These are phyloP conservation scores for Magnaporthiopsis rhizophila DNA, from an alignment of 2,329 filamentous ascomycete species.

Conservation along the genomic window DNA sequence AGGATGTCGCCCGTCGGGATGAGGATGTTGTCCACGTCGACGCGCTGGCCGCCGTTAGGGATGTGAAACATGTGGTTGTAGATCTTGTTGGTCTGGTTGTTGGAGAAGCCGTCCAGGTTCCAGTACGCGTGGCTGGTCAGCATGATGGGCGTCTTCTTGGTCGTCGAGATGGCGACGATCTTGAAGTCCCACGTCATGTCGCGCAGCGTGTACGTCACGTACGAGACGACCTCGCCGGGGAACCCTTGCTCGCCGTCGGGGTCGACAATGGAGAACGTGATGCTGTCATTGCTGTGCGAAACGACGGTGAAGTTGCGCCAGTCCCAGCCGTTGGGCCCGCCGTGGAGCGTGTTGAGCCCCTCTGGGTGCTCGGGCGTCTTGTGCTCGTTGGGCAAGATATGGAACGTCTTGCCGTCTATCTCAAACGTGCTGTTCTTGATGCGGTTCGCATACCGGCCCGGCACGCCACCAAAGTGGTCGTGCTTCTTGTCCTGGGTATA, in stretches of 20 bases:
- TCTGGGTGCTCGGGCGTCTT: conserved; percentile 39
- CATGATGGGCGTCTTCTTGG: conserved; percentile 77
- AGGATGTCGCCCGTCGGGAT: conserved; percentile 71
- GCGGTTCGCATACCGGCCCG: conserved; percentile 72
- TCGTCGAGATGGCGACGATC: conserved; percentile 63
- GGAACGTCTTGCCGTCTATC: conserved; percentile 54
- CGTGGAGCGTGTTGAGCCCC: conserved; percentile 59
- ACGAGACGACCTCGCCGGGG: conserved; percentile 66
- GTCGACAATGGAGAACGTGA: conserved; percentile 70
- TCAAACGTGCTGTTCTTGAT: conserved; percentile 70
- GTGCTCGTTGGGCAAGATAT: conserved; percentile 57
- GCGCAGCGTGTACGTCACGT: conserved; percentile 64
- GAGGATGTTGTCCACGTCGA: conserved; percentile 61
- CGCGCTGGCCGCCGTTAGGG: conserved; percentile 63
- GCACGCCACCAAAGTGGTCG: conserved; percentile 64
- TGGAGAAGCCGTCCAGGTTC: conserved; percentile 75
- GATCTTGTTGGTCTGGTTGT: conserved; percentile 56
- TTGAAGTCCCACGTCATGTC: conserved; percentile 63
- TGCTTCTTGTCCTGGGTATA: conserved; percentile 58
- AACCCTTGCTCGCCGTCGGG: conserved; percentile 68
- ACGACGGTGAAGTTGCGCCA: conserved; percentile 71
- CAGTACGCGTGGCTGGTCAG: conserved; percentile 68
- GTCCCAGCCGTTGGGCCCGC: conserved; percentile 66
- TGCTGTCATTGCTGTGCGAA: conserved; percentile 55
- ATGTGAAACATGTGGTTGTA: conserved; percentile 67